These are phyloP conservation scores for Sinapis alba DNA, from an alignment of 441 rosid species.

Conservation along the genomic window DNA sequence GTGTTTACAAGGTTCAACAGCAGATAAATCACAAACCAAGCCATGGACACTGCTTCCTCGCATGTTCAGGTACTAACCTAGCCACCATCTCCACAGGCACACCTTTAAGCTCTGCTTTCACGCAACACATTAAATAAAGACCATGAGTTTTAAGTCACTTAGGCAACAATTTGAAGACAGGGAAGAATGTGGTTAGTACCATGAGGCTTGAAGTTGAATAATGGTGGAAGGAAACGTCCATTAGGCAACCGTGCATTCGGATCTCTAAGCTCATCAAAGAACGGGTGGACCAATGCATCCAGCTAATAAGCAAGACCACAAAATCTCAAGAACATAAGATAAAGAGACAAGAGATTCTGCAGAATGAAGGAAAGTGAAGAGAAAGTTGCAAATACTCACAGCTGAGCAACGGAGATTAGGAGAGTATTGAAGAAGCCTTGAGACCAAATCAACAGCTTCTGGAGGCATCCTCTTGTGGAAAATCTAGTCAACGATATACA, in stretches of 20 bases:
- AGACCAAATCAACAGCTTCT: constrained; percentile 5
- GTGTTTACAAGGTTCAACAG: background rate
- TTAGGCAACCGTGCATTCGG: constrained; percentile 2
- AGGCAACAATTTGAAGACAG: background rate
- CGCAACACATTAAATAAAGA: background rate
- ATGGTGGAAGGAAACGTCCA: constrained; percentile 3
- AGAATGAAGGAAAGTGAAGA: background rate
- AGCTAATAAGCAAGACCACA: background rate
- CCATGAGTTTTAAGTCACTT: background rate
- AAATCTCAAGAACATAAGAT: background rate
- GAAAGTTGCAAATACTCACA: background rate
- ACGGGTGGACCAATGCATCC: background rate
- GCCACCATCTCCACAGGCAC: constrained; percentile 11
- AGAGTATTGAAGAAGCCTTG: constrained; percentile 5
- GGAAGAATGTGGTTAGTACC: background rate
- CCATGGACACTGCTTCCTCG: constrained; percentile 9
- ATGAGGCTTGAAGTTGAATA: constrained; percentile 7
- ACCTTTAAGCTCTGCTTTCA: constrained; percentile 1
- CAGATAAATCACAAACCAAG: background rate
- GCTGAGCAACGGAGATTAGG: background rate
- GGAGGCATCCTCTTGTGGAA: constrained; percentile 3
- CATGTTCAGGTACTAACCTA: constrained; percentile 6
- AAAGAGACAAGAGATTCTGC: background rate
- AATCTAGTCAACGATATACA: background rate
- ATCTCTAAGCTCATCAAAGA: constrained; percentile 7